Evolutionary conservation across 805 yeast genomes (phyloP).

Genomic region (Priceomyces fermenticarens): DNA sequence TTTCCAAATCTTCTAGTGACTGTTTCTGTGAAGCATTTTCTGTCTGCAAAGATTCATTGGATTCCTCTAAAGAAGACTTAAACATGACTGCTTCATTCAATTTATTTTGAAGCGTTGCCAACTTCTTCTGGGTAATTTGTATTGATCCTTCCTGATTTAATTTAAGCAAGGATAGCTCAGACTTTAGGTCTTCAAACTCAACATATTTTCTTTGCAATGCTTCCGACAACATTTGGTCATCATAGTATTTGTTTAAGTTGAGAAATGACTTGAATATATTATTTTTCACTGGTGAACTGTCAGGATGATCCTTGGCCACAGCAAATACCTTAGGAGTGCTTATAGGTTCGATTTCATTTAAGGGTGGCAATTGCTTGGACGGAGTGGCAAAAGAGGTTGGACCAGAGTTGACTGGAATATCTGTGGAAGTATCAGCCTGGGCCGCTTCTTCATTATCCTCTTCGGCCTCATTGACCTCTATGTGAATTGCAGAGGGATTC

Average conservation of each 20-base stretch:
- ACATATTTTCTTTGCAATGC: constrained; percentile 22
- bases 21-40: constrained; percentile 11
- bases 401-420: constrained; percentile 1
- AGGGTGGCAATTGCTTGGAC: constrained; percentile 38
- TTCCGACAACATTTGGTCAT: constrained; percentile 13
- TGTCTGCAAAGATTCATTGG: constrained; percentile 12
- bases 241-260: constrained; percentile 18
- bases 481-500: not conserved
- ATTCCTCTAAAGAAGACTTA: constrained; percentile 17
- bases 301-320: constrained; percentile 35
- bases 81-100: constrained; percentile 16
- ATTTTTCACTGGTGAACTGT: constrained; percentile 12
- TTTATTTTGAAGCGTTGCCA: constrained; percentile 17
- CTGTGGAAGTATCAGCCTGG: not conserved
- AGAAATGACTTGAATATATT: constrained; percentile 14
- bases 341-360: constrained; percentile 40
- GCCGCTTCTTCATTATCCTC: constrained; percentile 3
- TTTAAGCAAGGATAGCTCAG: constrained; percentile 29
- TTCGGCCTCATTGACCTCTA: constrained; percentile 4
- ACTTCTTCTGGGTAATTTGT: constrained; percentile 23
- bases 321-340: constrained; percentile 39
- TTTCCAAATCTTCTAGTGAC: constrained; percentile 12
- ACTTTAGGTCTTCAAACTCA: constrained; percentile 25
- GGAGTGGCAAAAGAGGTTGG: constrained; percentile 33
- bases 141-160: constrained; percentile 33